Evolutionary conservation across 495 filamentous ascomycete species (phyloP).

Genomic region (Hypoxylon cercidicola): DNA sequence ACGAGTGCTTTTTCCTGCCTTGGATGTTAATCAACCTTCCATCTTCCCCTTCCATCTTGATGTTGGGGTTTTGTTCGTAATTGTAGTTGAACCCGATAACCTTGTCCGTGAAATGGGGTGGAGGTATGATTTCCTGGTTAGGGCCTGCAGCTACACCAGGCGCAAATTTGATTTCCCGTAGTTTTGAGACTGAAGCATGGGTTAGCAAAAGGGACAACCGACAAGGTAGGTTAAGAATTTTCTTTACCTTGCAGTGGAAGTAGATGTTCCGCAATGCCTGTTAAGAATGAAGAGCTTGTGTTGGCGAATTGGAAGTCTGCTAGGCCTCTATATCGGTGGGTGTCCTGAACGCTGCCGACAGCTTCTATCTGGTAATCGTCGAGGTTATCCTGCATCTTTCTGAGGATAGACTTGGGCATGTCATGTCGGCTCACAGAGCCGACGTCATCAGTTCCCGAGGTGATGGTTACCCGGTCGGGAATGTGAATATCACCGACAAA

Average conservation of each 20-base stretch:
- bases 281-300: constrained; percentile 68
- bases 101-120: constrained; percentile 76
- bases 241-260: constrained; percentile 70
- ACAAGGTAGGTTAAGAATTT: background rate
- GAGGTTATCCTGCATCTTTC: constrained; percentile 76
- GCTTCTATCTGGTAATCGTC: constrained; percentile 74
- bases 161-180: constrained; percentile 79
- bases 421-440: constrained; percentile 55
- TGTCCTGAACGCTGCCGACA: constrained; percentile 77
- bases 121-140: constrained; percentile 78
- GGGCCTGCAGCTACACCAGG: constrained; percentile 66
- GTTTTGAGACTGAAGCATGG: constrained; percentile 62
- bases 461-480: constrained; percentile 29
- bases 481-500: constrained; percentile 57
- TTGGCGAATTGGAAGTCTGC: constrained; percentile 82
- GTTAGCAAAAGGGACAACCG: constrained; percentile 13
- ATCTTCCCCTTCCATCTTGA: constrained; percentile 51
- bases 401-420: constrained; percentile 61
- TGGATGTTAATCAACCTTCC: constrained; percentile 41
- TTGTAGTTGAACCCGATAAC: constrained; percentile 75
- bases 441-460: constrained; percentile 35
- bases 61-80: constrained; percentile 64
- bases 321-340: constrained; percentile 82
- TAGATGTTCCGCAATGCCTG: constrained; percentile 70
- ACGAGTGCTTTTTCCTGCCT: constrained; percentile 58